Base-by-base conservation (phyloP, 2,329 filamentous ascomycete genomes). In the Nemania diffusa region DNA sequence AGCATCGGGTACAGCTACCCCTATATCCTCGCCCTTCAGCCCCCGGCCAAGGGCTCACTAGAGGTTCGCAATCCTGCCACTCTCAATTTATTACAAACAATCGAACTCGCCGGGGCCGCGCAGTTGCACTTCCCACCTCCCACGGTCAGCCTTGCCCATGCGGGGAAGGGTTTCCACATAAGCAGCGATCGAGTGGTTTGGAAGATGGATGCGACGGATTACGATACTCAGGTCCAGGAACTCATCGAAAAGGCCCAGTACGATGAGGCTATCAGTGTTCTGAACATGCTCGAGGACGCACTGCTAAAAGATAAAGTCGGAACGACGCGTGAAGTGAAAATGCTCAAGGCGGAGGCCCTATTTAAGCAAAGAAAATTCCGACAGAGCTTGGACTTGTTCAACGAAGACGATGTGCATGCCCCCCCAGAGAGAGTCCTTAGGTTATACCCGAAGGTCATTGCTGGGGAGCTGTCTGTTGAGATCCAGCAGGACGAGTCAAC, bases 1-100 rank as follows among this genome's bases (percentile, higher is more conserved):
- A 91, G 91, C 63, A 90, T 99, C 66, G 96, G 95, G 24, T 99
- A 97, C 79, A 97, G 94, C 24, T 99, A 99, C 78, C 96, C 96
- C 0, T 99, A 97, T 77, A 90, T 99, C 62, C 84, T 99, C 56
- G 92, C 94, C 9, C 83, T 99, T 15, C 94, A 97, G 76, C 85
- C 93, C 7, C 89, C 93, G 0, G 86, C 92, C 1, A 97, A 96
- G 79, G 94, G 95, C 2, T 89, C 88, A 0, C 82, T 99, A 11
- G 96, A 99, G 79, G 91, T 99, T 42, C 88, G 96, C 46, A 99
- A 97, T 75, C 95, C 96, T 0, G 91, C 96, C 65, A 98, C 95
- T 0, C 82, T 98, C 52, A 96, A 90, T n/a, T 82, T 97, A 17
- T 83, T 99, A 20, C 96, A 99, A 80, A 93, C 89, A 0, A 91